A percentile compares a stretch with the other conserved stretches of the same genome.
These are phyloP conservation scores for Blastobotrys mokoenaii DNA, from an alignment of 805 yeast genomes.

Conservation along the genomic window DNA sequence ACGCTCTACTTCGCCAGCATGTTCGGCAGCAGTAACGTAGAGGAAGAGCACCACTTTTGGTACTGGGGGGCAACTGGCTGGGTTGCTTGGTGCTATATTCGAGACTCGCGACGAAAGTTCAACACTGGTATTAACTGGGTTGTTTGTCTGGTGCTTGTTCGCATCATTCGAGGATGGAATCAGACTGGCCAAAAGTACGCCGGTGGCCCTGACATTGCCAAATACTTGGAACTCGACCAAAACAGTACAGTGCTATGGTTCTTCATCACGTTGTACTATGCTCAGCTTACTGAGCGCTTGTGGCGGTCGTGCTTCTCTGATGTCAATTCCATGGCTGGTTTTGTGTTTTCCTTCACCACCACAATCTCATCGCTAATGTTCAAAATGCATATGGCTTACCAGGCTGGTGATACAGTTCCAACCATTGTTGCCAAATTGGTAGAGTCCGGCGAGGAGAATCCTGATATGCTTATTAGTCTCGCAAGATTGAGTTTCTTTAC, in stretches of 20 bases:
- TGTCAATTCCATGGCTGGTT: slow-evolving; percentile 30
- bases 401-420: slow-evolving; percentile 51
- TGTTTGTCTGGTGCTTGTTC: slow-evolving; percentile 30
- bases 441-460: slow-evolving; percentile 7
- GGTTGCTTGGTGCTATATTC: slow-evolving; percentile 20
- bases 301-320: slow-evolving; percentile 18
- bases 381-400: slow-evolving; percentile 45
- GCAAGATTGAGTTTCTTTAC: slow-evolving; percentile 26
- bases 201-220: slow-evolving; percentile 41
- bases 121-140: slow-evolving; percentile 18
- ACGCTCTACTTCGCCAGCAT: slow-evolving; percentile 43
- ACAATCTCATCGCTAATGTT: slow-evolving; percentile 41
- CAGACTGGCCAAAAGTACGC: slow-evolving; percentile 80
- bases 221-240: slow-evolving; percentile 29
- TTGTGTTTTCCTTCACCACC: slow-evolving; percentile 40
- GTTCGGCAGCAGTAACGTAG: slow-evolving; percentile 85
- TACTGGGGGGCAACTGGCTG: slow-evolving; percentile 58
- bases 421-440: slow-evolving; percentile 23
- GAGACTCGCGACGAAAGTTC: slow-evolving; percentile 15
- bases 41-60: slow-evolving; percentile 96
- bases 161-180: slow-evolving; percentile 76
- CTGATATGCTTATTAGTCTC: slow-evolving; percentile 15
- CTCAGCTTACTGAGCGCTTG: slow-evolving; percentile 15
- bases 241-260: slow-evolving; percentile 37
- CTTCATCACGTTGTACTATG: slow-evolving; percentile 37